Evolutionary conservation across 75 land plant species (phyloP).

Genomic region (Cupressus sempervirens): DNA sequence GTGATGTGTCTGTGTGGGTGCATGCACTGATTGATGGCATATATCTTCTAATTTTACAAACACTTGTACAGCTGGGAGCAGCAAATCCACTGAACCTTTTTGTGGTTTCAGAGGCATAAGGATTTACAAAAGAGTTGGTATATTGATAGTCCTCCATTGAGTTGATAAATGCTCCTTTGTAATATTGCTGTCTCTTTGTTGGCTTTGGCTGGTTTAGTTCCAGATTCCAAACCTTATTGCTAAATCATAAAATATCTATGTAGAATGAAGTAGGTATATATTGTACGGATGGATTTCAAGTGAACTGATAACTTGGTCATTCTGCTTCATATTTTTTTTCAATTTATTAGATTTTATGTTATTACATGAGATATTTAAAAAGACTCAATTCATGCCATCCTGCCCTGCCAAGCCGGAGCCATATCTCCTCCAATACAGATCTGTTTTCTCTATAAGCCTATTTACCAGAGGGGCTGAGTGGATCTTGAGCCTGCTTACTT

Average conservation of each 20-base stretch:
- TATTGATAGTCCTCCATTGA: not conserved
- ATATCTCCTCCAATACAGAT: too few relatives aligned
- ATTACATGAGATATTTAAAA: too few relatives aligned
- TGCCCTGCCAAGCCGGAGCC: too few relatives aligned
- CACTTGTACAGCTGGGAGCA: not conserved
- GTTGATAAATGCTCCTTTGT: not conserved
- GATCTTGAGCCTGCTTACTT: too few relatives aligned
- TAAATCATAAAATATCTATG: not conserved
- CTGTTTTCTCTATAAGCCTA: too few relatives aligned
- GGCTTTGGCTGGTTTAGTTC: not conserved
- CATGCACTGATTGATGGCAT: not conserved
- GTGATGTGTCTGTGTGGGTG: not conserved
- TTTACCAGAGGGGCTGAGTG: too few relatives aligned
- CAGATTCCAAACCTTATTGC: not conserved
- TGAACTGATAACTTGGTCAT: too few relatives aligned
- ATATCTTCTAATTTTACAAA: not conserved
- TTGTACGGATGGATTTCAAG: not conserved
- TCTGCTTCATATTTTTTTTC: too few relatives aligned
- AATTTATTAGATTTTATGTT: too few relatives aligned
- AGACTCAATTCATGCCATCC: too few relatives aligned
- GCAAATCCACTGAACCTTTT: not conserved
- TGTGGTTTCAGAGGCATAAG: not conserved
- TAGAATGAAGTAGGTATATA: not conserved
- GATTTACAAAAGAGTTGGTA: not conserved
- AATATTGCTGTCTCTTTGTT: not conserved